A percentile compares a stretch with the other conserved stretches of the same genome.
phyloP scores from a whole-genome alignment of 2,329 filamentous ascomycete species.

The Paraconiothyrium sp. region DNA sequence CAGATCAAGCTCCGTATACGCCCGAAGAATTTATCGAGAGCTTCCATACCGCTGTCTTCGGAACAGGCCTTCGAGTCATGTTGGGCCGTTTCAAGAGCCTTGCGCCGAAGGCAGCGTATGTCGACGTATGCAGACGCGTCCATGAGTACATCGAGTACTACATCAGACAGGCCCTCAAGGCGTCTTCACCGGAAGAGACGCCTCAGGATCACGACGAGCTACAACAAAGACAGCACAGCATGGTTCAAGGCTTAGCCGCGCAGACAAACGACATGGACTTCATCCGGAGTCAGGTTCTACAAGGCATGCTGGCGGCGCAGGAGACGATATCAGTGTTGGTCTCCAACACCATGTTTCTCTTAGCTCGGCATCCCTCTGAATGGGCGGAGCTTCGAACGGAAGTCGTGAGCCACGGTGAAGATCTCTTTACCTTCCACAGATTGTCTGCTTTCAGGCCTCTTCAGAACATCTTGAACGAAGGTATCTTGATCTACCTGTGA shows the following conservation, averaged over 20 bases:
- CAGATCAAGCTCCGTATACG: not conserved
- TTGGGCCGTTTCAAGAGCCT: slow-evolving; percentile 3
- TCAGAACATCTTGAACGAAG: slow-evolving; percentile 1
- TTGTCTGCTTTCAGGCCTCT: not conserved
- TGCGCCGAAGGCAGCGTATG: slow-evolving; percentile 2
- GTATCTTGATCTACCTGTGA: not conserved
- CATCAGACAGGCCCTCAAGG: not conserved
- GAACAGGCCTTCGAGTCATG: not conserved
- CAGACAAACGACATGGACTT: slow-evolving; percentile 5
- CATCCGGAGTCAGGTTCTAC: slow-evolving; percentile 13
- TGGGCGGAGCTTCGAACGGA: not conserved
- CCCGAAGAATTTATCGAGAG: not conserved
- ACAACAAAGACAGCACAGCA: not conserved
- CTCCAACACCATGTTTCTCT: not conserved
- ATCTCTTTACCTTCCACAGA: not conserved
- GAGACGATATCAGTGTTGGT: slow-evolving; percentile 13
- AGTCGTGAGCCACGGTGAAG: not conserved
- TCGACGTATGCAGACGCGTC: not conserved
- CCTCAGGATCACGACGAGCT: no score
- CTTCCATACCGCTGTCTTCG: slow-evolving; percentile 3
- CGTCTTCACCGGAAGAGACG: no score
- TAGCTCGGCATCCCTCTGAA: not conserved
- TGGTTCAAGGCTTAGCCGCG: slow-evolving; percentile 6
- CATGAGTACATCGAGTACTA: slow-evolving; percentile 15
- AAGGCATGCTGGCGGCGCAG: slow-evolving; percentile 12